A percentile compares a stretch with the other conserved stretches of the same genome.
These are phyloP conservation scores for Xylariaceae sp. DNA, from an alignment of 2,329 filamentous ascomycete species.

Conservation along the genomic window DNA sequence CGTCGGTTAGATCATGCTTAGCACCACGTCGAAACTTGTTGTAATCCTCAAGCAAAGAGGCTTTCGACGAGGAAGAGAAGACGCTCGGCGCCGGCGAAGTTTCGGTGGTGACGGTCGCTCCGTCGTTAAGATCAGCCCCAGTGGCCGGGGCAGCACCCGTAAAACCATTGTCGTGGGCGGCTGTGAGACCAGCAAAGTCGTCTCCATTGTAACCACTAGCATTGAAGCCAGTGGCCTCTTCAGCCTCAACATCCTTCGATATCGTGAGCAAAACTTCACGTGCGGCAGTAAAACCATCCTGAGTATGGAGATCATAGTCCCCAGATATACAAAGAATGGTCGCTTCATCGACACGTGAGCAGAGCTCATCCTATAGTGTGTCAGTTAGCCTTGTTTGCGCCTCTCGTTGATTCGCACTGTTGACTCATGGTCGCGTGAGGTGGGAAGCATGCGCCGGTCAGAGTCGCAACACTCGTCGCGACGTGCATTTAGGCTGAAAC, in stretches of 20 bases:
- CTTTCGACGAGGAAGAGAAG: constrained; percentile 23
- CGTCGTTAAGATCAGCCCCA: constrained; percentile 27
- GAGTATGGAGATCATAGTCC: constrained; percentile 62
- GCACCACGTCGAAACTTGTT: constrained; percentile 27
- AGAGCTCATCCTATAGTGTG: constrained; percentile 58
- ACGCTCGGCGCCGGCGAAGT: constrained; percentile 23
- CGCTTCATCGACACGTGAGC: constrained; percentile 69
- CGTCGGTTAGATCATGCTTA: constrained; percentile 43
- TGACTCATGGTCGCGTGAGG: background rate
- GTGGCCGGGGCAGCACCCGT: constrained; percentile 8
- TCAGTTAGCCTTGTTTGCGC: no score
- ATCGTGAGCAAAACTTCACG: constrained; percentile 59
- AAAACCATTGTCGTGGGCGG: constrained; percentile 16
- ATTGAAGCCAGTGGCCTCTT: constrained; percentile 74
- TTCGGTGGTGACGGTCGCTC: constrained; percentile 27
- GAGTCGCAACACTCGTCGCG: background rate
- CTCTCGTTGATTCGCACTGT: no score
- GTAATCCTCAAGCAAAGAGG: constrained; percentile 23
- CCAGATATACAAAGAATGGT: constrained; percentile 69
- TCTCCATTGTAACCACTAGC: constrained; percentile 62
- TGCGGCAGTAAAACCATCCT: constrained; percentile 48
- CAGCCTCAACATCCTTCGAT: constrained; percentile 55
- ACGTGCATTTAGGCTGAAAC: background rate
- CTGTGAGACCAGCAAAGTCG: constrained; percentile 21
- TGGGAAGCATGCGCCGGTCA: background rate